A percentile compares a stretch with the other conserved stretches of the same genome.
Conservation (phyloP, 768 basidiomycete genomes). For the Collybiopsis luxurians region DNA sequence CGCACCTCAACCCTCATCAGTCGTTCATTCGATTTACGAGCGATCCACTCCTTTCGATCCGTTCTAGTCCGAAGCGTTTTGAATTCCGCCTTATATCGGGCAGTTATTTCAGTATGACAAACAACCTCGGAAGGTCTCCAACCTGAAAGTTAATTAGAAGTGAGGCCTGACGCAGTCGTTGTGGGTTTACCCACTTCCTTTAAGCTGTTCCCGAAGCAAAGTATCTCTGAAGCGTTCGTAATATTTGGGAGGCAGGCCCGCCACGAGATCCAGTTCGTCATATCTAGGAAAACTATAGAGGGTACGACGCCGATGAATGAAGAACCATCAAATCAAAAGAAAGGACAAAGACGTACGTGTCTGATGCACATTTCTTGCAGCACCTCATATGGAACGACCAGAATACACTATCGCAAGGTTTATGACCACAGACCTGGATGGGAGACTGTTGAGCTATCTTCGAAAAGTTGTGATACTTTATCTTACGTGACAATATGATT, state of each 20-base stretch:
- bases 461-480: not conserved
- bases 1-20: not conserved
- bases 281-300: no score
- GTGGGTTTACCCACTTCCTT: not conserved
- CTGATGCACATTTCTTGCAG: slow-evolving; percentile 26
- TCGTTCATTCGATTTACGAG: not conserved
- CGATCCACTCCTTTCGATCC: not conserved
- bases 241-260: no score
- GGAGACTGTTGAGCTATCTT: not conserved
- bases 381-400: slow-evolving; percentile 31
- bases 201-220: not conserved
- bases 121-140: not conserved
- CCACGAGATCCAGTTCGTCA: no score
- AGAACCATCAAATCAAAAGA: not conserved
- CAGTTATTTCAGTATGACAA: not conserved
- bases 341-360: slow-evolving; percentile 19
- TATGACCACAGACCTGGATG: slow-evolving; percentile 27
- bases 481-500: slow-evolving; percentile 50
- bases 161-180: no score
- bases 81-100: not conserved
- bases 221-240: no score
- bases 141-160: not conserved
- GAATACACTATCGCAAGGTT: slow-evolving; percentile 25
- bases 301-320: no score
- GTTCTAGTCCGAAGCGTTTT: not conserved